These are phyloP conservation scores for Begonia fuchsioides DNA, from an alignment of 306 rosid genomes.

Conservation along the genomic window DNA sequence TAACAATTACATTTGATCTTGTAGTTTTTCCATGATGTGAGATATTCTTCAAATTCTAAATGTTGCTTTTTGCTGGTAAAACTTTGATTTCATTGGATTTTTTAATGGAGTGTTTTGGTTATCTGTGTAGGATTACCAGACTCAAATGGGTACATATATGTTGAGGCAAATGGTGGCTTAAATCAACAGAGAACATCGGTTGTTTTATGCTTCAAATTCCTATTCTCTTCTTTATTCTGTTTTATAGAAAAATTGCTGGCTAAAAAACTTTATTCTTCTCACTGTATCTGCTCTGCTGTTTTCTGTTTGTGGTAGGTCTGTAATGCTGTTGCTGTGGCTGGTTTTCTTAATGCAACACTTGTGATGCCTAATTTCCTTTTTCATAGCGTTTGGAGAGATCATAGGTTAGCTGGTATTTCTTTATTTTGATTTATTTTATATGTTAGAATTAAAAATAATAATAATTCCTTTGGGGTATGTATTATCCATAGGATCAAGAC, in stretches of 20 bases:
- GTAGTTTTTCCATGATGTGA: too few species aligned
- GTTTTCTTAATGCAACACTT: slow-evolving; percentile 95
- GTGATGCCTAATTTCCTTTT: slow-evolving; percentile 88
- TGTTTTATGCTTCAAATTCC: slow-evolving; percentile 1
- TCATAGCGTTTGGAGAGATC: slow-evolving; percentile 99
- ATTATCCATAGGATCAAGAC: too few species aligned
- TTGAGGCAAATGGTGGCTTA: slow-evolving; percentile 96
- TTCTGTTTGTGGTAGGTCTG: slow-evolving; percentile 44
- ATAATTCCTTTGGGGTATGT: too few species aligned
- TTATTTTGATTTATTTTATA: neutral
- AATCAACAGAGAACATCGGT: slow-evolving; percentile 98
- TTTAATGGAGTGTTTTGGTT: too few species aligned
- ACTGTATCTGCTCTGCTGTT: slow-evolving; percentile 17
- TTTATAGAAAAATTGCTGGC: slow-evolving; percentile 7
- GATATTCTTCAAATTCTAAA: too few species aligned
- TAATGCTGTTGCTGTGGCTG: slow-evolving; percentile 98
- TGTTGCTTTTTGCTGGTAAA: too few species aligned
- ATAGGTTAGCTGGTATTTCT: slow-evolving; percentile 46
- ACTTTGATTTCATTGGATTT: too few species aligned
- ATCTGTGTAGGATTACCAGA: slow-evolving; percentile 45
- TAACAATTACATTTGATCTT: too few species aligned
- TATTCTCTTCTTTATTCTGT: neutral
- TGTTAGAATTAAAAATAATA: too few species aligned
- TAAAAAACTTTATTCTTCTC: slow-evolving; percentile 1
- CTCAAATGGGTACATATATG: slow-evolving; percentile 81